phyloP scores from a whole-genome alignment of 768 basidiomycete genomes.

The Coprinopsis strossmayeri region DNA sequence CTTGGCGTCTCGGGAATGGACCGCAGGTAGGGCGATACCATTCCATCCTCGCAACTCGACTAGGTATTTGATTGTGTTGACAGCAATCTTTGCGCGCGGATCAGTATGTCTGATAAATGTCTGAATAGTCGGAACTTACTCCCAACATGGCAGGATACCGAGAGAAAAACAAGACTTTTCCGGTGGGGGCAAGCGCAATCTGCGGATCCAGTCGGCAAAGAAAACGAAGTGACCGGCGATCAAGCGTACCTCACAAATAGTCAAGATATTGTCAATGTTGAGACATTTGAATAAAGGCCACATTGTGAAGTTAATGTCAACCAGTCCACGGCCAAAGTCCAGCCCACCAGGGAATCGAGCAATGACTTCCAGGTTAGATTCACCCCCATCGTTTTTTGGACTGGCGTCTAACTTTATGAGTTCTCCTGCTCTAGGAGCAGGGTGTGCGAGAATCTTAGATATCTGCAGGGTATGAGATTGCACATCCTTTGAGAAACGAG shows the following conservation, averaged over 20 bases:
- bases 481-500: constrained; percentile 89
- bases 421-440: constrained; percentile 82
- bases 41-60: constrained; percentile 92
- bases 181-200: constrained; percentile 85
- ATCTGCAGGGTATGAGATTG: constrained; percentile 89
- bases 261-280: constrained; percentile 90
- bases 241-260: constrained; percentile 74
- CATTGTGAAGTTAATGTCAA: constrained; percentile 94
- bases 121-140: constrained; percentile 29
- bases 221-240: background rate
- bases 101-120: background rate
- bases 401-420: constrained; percentile 83
- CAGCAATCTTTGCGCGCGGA: constrained; percentile 55
- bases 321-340: constrained; percentile 85
- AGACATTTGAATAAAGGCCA: constrained; percentile 94
- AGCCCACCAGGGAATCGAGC: constrained; percentile 90
- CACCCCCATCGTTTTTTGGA: constrained; percentile 46
- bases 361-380: constrained; percentile 68
- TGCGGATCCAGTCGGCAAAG: constrained; percentile 23
- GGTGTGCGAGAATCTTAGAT: constrained; percentile 81
- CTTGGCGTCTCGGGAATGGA: constrained; percentile 85
- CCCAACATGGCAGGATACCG: constrained; percentile 90
- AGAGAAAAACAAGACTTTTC: constrained; percentile 82
- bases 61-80: constrained; percentile 86
- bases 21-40: constrained; percentile 75